Conservation (phyloP, 495 filamentous ascomycete species). For the Lasiosphaeriaceae sp. region DNA sequence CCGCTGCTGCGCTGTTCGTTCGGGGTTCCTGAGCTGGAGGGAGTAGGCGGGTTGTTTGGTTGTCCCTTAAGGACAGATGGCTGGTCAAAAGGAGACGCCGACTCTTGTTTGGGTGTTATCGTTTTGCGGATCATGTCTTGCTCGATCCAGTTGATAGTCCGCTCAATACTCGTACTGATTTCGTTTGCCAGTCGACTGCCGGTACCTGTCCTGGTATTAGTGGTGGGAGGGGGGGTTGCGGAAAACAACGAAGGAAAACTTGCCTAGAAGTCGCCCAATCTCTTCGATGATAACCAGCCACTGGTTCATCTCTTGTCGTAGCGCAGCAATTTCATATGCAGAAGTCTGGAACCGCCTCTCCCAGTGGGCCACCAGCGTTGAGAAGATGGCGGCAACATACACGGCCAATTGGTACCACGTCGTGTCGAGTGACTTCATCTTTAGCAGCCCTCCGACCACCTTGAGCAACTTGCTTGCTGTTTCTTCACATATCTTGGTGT, state of each 20-base stretch:
- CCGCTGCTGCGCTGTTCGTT: slow-evolving; percentile 12
- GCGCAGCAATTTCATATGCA: slow-evolving; percentile 45
- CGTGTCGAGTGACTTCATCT: slow-evolving; percentile 66
- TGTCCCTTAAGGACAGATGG: slow-evolving; percentile 1
- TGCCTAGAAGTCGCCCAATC: slow-evolving; percentile 60
- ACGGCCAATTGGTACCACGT: slow-evolving; percentile 73
- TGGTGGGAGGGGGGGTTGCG: not conserved
- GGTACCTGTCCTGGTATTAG: slow-evolving; percentile 25
- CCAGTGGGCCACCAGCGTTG: slow-evolving; percentile 65
- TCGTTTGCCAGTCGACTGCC: slow-evolving; percentile 32
- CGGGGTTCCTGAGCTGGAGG: not conserved
- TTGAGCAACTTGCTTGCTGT: slow-evolving; percentile 59
- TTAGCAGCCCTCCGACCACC: slow-evolving; percentile 54
- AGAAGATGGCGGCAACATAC: slow-evolving; percentile 70
- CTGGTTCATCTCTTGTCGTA: slow-evolving; percentile 62
- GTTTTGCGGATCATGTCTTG: slow-evolving; percentile 32
- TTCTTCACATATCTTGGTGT: slow-evolving; percentile 64
- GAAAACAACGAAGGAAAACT: slow-evolving; percentile 18
- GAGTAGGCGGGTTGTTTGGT: not conserved
- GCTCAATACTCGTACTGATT: slow-evolving; percentile 36
- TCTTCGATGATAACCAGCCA: slow-evolving; percentile 68
- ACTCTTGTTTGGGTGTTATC: slow-evolving; percentile 15
- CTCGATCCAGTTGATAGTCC: slow-evolving; percentile 43
- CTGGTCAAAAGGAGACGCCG: slow-evolving; percentile 12
- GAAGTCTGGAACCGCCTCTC: slow-evolving; percentile 59